Base-by-base conservation (phyloP, 768 basidiomycete species). In the Gautieria morchelliformis region DNA sequence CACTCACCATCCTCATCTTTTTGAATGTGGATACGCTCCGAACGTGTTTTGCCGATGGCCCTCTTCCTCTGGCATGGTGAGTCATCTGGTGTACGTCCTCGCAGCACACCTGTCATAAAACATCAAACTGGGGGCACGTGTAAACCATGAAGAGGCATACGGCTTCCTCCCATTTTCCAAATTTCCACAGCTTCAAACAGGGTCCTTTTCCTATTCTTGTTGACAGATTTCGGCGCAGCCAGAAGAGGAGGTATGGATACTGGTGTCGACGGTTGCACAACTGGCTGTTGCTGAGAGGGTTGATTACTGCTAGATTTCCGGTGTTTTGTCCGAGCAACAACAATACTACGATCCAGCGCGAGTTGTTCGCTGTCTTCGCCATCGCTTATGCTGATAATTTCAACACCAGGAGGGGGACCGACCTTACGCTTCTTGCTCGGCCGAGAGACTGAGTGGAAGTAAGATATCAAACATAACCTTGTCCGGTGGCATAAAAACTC, bases 351-450 rank as follows among this genome's bases (percentile, higher is more conserved):
- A 20, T 47, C 37, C 56, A 48, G 20, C 19, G 37, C 33, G 32
- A 33, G 19, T 14, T 22, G 45, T 12, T 57, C 56, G 35, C 30
- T 37, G 32, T 50, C 39, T n/a, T 57, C 56, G n/a, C 50, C 56
- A 50, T 57, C 56, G 37, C 56, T 57, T 20, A 57, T 19, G 37
- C 48, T 57, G 45, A 57, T 57, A 22, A 49, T 57, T 15, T 57
- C 46, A n/a, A 57, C 40, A 22, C n/a, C 48, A 49, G 22, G n/a
- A 11, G 11, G 7, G 1, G 56, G 37, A 11, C 48, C 56, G 3
- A 19, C 27, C 47, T 57, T 57, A 24, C 56, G 42, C 37, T 39
- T 57, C 24, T 57, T 57, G 27, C 45, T 57, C 12, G 46, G 35
- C 12, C 22, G 51, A 40, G 51, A 52, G 12, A 20, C 51, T 52